A percentile compares a stretch with the other conserved stretches of the same genome.
phyloP scores from a whole-genome alignment of 2,329 filamentous ascomycete species.

The Penicillium occitanis region DNA sequence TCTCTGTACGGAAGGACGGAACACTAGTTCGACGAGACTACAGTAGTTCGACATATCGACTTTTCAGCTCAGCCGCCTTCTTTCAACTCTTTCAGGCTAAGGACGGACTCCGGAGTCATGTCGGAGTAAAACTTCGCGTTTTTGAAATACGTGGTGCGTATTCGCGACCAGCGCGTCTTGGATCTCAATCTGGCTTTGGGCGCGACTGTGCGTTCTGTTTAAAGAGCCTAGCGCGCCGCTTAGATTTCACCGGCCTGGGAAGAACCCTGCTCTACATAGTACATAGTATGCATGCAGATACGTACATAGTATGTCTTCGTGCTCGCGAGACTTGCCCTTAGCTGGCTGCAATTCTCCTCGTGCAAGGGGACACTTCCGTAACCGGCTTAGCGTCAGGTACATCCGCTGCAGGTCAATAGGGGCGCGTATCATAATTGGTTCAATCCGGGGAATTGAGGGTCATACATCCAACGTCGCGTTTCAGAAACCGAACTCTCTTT shows the following conservation, averaged over 20 bases:
- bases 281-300: background rate
- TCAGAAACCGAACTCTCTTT: background rate
- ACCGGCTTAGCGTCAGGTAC: background rate
- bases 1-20: background rate
- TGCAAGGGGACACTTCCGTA: background rate
- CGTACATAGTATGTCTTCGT: background rate
- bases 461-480: background rate
- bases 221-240: background rate
- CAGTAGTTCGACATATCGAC: background rate
- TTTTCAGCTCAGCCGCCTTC: background rate
- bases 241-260: background rate
- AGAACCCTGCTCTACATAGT: background rate
- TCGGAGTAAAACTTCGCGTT: background rate
- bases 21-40: background rate
- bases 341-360: background rate
- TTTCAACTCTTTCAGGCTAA: background rate
- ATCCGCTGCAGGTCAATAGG: conserved; percentile 3
- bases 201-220: background rate
- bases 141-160: background rate
- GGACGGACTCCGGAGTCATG: background rate
- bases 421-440: background rate
- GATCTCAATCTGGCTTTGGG: background rate
- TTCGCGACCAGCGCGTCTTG: background rate
- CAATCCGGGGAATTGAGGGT: background rate
- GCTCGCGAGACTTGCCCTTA: background rate